These are phyloP conservation scores for Colletotrichum coccodes DNA, from an alignment of 2,329 filamentous ascomycete species.

Conservation along the genomic window DNA sequence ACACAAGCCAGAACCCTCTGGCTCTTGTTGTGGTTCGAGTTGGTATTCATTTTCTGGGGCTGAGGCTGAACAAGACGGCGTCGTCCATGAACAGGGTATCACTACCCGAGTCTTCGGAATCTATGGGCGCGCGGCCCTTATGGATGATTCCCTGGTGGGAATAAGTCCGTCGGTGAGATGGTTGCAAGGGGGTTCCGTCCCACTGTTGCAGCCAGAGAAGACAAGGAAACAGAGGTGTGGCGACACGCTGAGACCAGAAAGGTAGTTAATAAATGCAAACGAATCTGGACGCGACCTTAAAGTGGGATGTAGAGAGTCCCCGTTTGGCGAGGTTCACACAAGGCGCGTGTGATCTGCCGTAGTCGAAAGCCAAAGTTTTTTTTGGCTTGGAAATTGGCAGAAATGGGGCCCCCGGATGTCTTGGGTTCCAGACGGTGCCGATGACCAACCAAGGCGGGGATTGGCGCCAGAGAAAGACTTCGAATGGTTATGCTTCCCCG, in stretches of 20 bases:
- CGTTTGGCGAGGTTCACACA: conserved; percentile 17
- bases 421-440: conserved; percentile 1
- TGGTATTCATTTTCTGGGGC: conserved; percentile 27
- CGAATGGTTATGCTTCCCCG: conserved; percentile 20
- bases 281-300: conserved; percentile 15
- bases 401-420: conserved; percentile 7
- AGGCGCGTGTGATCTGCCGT: conserved; percentile 1
- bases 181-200: conserved; percentile 7
- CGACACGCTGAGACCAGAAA: conserved; percentile 2
- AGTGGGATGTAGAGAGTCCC: conserved; percentile 5
- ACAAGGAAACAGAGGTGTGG: not conserved
- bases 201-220: not conserved
- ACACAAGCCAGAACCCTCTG: conserved; percentile 63
- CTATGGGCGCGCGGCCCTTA: conserved; percentile 32
- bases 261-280: conserved; percentile 19
- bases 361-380: conserved; percentile 16
- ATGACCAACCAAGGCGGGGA: conserved; percentile 26
- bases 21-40: conserved; percentile 44
- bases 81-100: conserved; percentile 24
- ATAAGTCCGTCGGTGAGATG: not conserved
- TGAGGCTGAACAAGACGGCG: conserved; percentile 20
- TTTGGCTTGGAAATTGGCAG: conserved; percentile 26
- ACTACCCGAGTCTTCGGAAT: conserved; percentile 10
- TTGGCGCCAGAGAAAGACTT: conserved; percentile 14
- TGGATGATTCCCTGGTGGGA: conserved; percentile 21